phyloP scores from a whole-genome alignment of 306 rosid genomes.

The Lotus japonicus region DNA sequence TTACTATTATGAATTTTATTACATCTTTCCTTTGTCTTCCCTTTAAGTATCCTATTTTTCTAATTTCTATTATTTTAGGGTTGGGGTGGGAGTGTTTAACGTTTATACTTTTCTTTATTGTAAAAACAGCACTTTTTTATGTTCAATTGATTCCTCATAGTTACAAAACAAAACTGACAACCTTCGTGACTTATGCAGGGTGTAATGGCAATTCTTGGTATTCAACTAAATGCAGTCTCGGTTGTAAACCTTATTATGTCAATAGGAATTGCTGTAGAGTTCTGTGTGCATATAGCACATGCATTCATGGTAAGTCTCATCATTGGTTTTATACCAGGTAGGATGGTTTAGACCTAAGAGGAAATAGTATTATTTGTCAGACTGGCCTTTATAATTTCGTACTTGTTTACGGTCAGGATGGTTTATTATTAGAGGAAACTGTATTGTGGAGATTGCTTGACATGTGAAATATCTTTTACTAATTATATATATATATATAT shows the following conservation, averaged over 20 bases:
- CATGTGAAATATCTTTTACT: background rate
- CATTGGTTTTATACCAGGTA: background rate
- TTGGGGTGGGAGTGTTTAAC: no score
- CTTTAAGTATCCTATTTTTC: slow-evolving; percentile 8
- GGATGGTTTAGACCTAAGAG: slow-evolving; percentile 1
- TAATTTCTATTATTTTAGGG: background rate
- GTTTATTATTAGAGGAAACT: no score
- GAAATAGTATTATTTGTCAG: background rate
- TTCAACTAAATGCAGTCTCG: slow-evolving; percentile 94
- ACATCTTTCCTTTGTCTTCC: slow-evolving; percentile 7
- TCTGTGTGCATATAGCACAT: slow-evolving; percentile 87
- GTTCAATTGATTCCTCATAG: background rate
- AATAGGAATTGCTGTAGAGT: slow-evolving; percentile 92
- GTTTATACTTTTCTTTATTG: background rate
- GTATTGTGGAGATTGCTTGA: background rate
- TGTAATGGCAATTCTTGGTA: slow-evolving; percentile 83
- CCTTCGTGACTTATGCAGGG: slow-evolving; percentile 60
- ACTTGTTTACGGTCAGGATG: background rate
- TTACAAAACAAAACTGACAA: slow-evolving; percentile 7
- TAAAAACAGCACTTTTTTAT: background rate
- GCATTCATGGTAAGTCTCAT: slow-evolving; percentile 79
- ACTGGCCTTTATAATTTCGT: background rate
- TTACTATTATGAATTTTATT: background rate
- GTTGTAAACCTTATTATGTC: slow-evolving; percentile 94
- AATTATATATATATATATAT: no score